Percentiles rank a stretch among this genome's conserved stretches.
These are phyloP conservation scores for Citrus reticulata DNA, from an alignment of 345 rosid species.

Conservation along the genomic window DNA sequence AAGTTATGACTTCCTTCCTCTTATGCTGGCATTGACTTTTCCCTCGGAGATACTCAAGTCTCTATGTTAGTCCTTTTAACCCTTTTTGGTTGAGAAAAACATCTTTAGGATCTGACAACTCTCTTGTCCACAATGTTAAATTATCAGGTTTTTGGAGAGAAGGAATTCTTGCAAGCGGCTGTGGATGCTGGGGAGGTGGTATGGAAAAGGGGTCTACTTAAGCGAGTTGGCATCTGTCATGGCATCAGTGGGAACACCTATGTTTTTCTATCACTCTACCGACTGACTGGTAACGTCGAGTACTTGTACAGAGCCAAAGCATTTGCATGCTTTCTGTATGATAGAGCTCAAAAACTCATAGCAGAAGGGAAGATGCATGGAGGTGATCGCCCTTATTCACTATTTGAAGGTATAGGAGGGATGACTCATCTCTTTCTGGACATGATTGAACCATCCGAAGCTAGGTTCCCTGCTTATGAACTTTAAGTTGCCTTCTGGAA, in stretches of 20 bases:
- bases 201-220: slow-evolving; percentile 67
- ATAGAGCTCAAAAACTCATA: slow-evolving; percentile 44
- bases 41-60: not conserved
- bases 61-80: not conserved
- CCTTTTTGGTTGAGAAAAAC: not conserved
- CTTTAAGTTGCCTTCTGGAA: slow-evolving; percentile 22
- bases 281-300: slow-evolving; percentile 40
- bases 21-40: not conserved
- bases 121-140: not conserved
- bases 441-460: slow-evolving; percentile 44
- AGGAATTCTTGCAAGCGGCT: slow-evolving; percentile 62
- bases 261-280: slow-evolving; percentile 53
- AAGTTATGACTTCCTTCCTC: not conserved
- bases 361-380: slow-evolving; percentile 60
- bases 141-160: slow-evolving; percentile 51
- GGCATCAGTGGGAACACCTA: slow-evolving; percentile 68
- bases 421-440: slow-evolving; percentile 61
- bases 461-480: slow-evolving; percentile 67
- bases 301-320: slow-evolving; percentile 60
- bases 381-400: slow-evolving; percentile 57
- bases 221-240: slow-evolving; percentile 66
- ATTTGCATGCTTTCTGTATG: slow-evolving; percentile 60
- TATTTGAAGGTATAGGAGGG: slow-evolving; percentile 65
- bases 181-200: slow-evolving; percentile 61
- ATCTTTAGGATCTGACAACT: not conserved